Percentiles rank a stretch among this genome's conserved stretches.
phyloP scores from a whole-genome alignment of 2,329 filamentous ascomycete species.

The Macroventuria anomochaeta region DNA sequence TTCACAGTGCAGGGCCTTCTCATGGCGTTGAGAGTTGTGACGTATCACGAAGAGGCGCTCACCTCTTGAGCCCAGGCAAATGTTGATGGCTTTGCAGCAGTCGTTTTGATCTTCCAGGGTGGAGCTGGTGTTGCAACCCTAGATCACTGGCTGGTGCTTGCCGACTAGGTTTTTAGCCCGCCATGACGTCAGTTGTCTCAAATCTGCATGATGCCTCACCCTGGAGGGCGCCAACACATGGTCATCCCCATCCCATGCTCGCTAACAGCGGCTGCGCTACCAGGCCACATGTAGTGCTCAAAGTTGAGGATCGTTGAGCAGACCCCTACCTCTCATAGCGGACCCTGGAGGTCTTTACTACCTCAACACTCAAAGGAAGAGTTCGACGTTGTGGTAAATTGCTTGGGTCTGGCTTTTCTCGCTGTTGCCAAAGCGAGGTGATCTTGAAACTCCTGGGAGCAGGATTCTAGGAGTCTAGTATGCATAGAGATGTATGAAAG shows the following conservation, averaged over 20 bases:
- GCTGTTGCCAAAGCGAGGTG: too few relatives aligned
- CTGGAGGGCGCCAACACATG: neutral
- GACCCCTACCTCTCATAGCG: too few relatives aligned
- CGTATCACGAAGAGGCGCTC: neutral
- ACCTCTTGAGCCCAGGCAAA: neutral
- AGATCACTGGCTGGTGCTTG: slow-evolving; percentile 5
- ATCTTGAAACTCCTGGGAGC: too few relatives aligned
- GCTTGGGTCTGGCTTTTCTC: too few relatives aligned
- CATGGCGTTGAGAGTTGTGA: neutral
- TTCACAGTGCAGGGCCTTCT: neutral
- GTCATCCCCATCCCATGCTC: neutral
- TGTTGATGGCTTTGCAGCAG: neutral
- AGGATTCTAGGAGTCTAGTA: too few relatives aligned
- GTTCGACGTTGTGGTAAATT: too few relatives aligned
- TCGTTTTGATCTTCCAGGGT: neutral
- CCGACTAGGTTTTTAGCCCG: slow-evolving; percentile 1
- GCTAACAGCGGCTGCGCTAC: neutral
- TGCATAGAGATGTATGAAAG: too few relatives aligned
- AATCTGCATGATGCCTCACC: neutral
- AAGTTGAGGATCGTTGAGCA: too few relatives aligned
- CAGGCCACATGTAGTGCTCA: neutral
- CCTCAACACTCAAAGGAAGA: too few relatives aligned
- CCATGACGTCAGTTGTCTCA: slow-evolving; percentile 14
- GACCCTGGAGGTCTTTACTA: too few relatives aligned
- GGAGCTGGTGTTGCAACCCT: slow-evolving; percentile 5